A percentile compares a stretch with the other conserved stretches of the same genome.
These are phyloP conservation scores for Solanum boliviense DNA, from an alignment of 257 asterid species.

Conservation along the genomic window DNA sequence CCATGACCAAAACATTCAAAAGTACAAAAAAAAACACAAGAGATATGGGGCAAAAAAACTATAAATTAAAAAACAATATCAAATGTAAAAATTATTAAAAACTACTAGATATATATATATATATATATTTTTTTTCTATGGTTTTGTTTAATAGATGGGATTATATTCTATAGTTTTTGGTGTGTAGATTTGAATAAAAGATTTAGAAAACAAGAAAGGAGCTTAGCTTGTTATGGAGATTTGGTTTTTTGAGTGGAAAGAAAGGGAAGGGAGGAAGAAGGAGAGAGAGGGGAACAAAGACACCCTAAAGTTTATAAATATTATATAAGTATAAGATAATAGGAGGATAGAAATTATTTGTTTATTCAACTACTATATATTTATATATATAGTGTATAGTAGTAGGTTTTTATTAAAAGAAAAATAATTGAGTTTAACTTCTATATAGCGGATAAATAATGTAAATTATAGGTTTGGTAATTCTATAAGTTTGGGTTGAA, in stretches of 20 bases:
- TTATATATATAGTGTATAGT: not conserved
- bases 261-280: conserved; percentile 6
- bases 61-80: not conserved
- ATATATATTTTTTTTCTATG: not conserved
- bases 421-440: not conserved
- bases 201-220: not conserved
- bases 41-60: not conserved
- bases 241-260: conserved; percentile 2
- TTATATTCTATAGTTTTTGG: not conserved
- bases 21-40: not conserved
- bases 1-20: conserved; percentile 9
- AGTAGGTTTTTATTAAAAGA: not conserved
- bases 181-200: not conserved
- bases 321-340: not conserved
- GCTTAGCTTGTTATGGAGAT: not conserved
- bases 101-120: not conserved
- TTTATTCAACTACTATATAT: not conserved
- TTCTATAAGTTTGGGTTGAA: not conserved
- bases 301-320: not conserved
- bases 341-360: not conserved
- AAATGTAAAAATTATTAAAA: not conserved
- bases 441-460: too few relatives aligned
- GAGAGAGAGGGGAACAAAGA: not conserved
- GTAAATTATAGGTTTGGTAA: not conserved
- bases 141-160: not conserved